Evolutionary conservation across 1,139 yeast species (phyloP), one percentile per base, ranked within the genome.

Genomic region (Taphrina sp.): DNA sequence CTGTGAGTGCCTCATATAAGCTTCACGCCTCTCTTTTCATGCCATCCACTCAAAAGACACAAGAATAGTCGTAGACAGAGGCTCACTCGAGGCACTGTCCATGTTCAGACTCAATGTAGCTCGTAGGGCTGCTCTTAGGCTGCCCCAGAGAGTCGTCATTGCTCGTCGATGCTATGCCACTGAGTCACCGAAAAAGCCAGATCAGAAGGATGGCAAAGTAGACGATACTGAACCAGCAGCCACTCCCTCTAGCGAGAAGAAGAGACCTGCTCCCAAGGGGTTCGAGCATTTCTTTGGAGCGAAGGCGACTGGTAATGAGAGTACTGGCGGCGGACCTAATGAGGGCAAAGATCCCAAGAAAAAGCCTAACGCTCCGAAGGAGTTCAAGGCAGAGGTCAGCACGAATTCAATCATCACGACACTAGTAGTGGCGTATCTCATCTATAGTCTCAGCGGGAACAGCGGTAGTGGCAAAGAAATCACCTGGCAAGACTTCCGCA

Each of bases 401-500:
- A 14, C 56, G 28, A 58, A 58, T 17, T 29, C 39, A 3, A 45
- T 52, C 38, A 20, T 58, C 12, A 46, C 52, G 5, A 19, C 41
- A 19, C 52, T 35, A 22, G 47, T 53, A 17, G 44, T 37, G 22
- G 53, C 54, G 8, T 57, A 54, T 29, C 33, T 57, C 17, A 38
- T 46, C 33, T 57, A 57, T 37, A 43, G 42, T 26, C 29, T 57
- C 16, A 20, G 24, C 22, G 47, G 54, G 10, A 24, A 31, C 7
- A 28, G 71, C 22, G 51, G 56, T 38, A 54, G 62, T 22, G 69
- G 66, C 42, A 64, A 70, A 23, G 76, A 70, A 61, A 74, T 92
- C 61, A 85, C 96, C 1, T 88, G 87, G 78, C 96, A 90, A 70
- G 95, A 88, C 68, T 92, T 92, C 75, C 85, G 86, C 66, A 78